Percentiles rank a stretch among this genome's conserved stretches.
phyloP scores from a whole-genome alignment of 192 early-diverging fungal genomes.

The Rhizoclosmatium sp. region DNA sequence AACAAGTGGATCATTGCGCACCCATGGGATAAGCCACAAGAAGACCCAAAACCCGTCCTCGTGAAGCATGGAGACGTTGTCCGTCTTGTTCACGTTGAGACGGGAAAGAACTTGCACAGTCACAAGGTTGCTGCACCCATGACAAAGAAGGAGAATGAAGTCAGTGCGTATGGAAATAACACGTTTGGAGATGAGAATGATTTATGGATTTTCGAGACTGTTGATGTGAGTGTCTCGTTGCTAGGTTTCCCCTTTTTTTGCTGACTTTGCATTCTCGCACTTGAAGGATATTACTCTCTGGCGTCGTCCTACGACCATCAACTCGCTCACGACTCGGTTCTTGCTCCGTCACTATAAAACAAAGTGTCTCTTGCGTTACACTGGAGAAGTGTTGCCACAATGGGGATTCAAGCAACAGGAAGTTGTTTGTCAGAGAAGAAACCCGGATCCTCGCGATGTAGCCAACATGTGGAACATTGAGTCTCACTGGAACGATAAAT shows the following conservation, averaged over 20 bases:
- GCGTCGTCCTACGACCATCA: constrained; percentile 48
- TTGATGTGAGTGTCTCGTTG: constrained; percentile 60
- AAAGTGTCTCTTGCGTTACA: constrained; percentile 80
- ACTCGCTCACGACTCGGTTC: constrained; percentile 82
- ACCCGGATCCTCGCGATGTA: constrained; percentile 44
- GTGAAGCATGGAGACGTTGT: constrained; percentile 82
- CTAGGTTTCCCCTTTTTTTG: not conserved
- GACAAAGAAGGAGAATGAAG: constrained; percentile 82
- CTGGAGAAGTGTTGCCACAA: constrained; percentile 82
- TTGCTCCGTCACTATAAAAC: constrained; percentile 75
- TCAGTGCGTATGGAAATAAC: constrained; percentile 85
- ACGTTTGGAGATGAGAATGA: constrained; percentile 83
- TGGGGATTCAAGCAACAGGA: constrained; percentile 98
- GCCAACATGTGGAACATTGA: constrained; percentile 95
- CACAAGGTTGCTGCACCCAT: constrained; percentile 82
- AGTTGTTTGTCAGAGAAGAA: constrained; percentile 83
- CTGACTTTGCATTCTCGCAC: not conserved
- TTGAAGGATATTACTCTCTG: constrained; percentile 39
- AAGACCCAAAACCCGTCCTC: constrained; percentile 58
- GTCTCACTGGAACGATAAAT: constrained; percentile 76
- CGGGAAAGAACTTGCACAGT: constrained; percentile 83
- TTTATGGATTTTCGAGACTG: constrained; percentile 88
- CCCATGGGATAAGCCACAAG: constrained; percentile 54
- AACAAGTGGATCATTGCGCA: constrained; percentile 87
- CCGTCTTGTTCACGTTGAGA: constrained; percentile 78